A percentile compares a stretch with the other conserved stretches of the same genome.
These are phyloP conservation scores for Rubus parviflorus DNA, from an alignment of 306 rosid species.

Conservation along the genomic window DNA sequence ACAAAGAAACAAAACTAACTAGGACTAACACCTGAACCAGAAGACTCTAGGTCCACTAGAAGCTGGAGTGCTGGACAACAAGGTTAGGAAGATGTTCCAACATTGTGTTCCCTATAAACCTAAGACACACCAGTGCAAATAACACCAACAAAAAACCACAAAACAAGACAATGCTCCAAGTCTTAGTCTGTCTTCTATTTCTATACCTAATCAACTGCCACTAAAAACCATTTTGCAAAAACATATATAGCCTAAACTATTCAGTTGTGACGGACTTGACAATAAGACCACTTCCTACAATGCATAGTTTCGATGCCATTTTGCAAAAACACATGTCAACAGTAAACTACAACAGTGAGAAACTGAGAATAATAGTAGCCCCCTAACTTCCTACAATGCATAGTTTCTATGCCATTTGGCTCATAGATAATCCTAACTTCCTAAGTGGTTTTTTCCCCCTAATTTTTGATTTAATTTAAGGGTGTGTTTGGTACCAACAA, in stretches of 20 bases:
- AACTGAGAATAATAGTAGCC: no score
- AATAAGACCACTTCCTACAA: neutral
- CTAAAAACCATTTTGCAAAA: neutral
- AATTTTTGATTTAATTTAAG: no score
- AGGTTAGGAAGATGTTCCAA: neutral
- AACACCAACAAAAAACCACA: neutral
- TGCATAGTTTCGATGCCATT: neutral
- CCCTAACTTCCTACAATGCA: no score
- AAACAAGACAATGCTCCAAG: neutral
- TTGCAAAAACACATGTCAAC: neutral
- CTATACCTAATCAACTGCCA: neutral
- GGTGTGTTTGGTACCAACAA: neutral
- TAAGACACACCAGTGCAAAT: neutral
- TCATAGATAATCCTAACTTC: no score
- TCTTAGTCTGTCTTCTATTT: no score
- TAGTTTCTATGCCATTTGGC: no score
- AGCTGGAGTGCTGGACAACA: neutral
- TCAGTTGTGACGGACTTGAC: neutral
- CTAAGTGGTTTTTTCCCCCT: no score
- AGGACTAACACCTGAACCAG: neutral
- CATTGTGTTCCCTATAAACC: neutral
- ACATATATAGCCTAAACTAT: neutral
- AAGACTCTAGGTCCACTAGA: neutral
- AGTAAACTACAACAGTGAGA: neutral
- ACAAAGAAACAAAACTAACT: neutral